These are phyloP conservation scores for Mycena capillaripes DNA, from an alignment of 768 basidiomycete species.

Conservation along the genomic window DNA sequence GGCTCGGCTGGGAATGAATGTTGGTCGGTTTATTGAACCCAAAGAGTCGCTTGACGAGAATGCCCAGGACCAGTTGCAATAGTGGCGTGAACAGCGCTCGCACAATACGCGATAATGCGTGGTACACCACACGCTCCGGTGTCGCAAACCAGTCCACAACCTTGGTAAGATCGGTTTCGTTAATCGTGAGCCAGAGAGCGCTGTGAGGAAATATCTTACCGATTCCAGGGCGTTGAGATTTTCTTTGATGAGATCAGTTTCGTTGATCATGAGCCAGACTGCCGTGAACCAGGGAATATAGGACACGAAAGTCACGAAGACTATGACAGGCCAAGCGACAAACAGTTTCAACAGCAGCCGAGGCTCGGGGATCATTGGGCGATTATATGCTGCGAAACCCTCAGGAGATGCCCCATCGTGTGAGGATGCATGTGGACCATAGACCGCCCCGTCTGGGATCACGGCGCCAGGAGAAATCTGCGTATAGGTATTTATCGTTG, in stretches of 20 bases:
- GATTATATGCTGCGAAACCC: slow-evolving; percentile 55
- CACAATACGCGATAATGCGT: slow-evolving; percentile 55
- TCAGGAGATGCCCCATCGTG: slow-evolving; percentile 54
- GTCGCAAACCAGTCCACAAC: slow-evolving; percentile 60
- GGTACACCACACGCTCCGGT: slow-evolving; percentile 55
- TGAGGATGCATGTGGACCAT: slow-evolving; percentile 63
- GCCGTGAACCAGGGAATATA: slow-evolving; percentile 60
- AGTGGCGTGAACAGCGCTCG: slow-evolving; percentile 52
- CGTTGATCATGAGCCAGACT: slow-evolving; percentile 53
- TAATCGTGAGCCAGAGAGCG: slow-evolving; percentile 52
- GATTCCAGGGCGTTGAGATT: slow-evolving; percentile 53
- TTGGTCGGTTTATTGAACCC: slow-evolving; percentile 50
- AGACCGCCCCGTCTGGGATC: slow-evolving; percentile 53
- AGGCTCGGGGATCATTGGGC: slow-evolving; percentile 51
- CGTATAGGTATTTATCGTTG: slow-evolving; percentile 60
- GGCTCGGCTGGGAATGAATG: slow-evolving; percentile 46
- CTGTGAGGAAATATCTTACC: no score
- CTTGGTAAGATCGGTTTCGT: slow-evolving; percentile 44
- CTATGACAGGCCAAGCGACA: slow-evolving; percentile 57
- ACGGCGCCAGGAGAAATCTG: slow-evolving; percentile 56
- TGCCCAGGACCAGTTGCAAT: slow-evolving; percentile 53
- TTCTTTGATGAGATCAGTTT: slow-evolving; percentile 42
- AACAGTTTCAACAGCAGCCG: slow-evolving; percentile 49
- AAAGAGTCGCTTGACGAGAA: slow-evolving; percentile 56
- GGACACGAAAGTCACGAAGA: slow-evolving; percentile 48